Evolutionary conservation across 148 eudicot genomes (phyloP).

Genomic region (Salicornia ramosissima): DNA sequence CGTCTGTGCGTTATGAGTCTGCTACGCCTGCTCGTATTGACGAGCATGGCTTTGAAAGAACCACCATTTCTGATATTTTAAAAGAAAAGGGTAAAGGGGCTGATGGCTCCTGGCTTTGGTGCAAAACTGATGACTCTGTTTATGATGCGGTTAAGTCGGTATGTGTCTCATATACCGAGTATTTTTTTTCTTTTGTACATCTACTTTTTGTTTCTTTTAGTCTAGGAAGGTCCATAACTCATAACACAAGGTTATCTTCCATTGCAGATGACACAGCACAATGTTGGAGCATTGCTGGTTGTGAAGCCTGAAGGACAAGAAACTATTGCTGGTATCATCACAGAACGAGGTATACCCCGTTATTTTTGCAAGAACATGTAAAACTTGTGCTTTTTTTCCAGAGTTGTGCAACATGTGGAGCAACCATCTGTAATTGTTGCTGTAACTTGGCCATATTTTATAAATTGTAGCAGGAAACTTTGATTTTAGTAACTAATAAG

Average conservation of each 20-base stretch:
- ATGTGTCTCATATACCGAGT: constrained; percentile 27
- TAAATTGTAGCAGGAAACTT: background rate
- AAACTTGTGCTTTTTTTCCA: background rate
- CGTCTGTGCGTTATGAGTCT: constrained; percentile 62
- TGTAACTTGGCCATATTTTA: background rate
- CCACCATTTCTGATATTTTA: constrained; percentile 82
- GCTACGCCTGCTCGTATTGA: constrained; percentile 60
- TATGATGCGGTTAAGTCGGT: constrained; percentile 98
- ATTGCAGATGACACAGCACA: constrained; percentile 94
- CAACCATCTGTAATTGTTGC: background rate
- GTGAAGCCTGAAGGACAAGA: constrained; percentile 84
- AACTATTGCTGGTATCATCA: constrained; percentile 89
- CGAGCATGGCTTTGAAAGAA: constrained; percentile 96
- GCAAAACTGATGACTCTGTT: constrained; percentile 83
- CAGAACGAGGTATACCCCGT: constrained; percentile 70
- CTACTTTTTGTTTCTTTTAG: background rate
- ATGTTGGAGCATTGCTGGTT: constrained; percentile 96
- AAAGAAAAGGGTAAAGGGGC: constrained; percentile 80
- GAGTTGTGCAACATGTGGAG: background rate
- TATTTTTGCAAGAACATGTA: background rate
- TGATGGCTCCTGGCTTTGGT: constrained; percentile 99
- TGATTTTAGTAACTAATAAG: background rate
- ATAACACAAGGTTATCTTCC: background rate
- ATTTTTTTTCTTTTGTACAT: background rate
- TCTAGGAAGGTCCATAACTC: background rate